Evolutionary conservation across 2,329 filamentous ascomycete genomes (phyloP), one percentile per base, ranked within the genome.

Genomic region (Ceratocystis cubensis): DNA sequence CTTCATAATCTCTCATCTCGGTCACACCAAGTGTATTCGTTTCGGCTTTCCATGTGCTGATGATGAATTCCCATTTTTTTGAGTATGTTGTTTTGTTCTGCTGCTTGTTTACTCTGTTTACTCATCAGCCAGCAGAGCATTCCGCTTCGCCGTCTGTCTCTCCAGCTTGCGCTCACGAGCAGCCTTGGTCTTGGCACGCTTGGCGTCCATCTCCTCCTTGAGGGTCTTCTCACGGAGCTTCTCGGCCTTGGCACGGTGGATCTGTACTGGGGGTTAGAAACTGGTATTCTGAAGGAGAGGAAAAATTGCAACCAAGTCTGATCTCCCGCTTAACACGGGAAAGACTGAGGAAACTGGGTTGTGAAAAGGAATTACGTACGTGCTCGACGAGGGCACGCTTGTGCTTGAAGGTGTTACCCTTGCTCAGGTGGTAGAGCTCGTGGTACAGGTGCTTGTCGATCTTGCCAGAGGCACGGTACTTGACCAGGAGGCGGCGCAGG

Each of bases 361-460:
- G 25, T 13, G 37, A 41, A 37, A 17, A 10, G 63, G 22, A 8
- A 45, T 64, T 66, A 91, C 94, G 78, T 95, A 99, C 94, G 85
- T 99, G 94, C 87, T 99, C 94, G 79, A 99, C 91, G 76, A 99
- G 88, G 77, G 92, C 94, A 82, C 94, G 89, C 92, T 97, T 99
- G 91, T 99, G 94, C 92, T 99, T 99, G 89, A 99, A 99, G 80
- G 94, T 93, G 88, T 99, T 99, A 95, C 94, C 95, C 92, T 99
- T 99, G 88, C 89, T 94, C 79, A 96, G 84, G 82, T 96, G 94
- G 87, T 99, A 99, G 74, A 99, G 91, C 84, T 97, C 92, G 87
- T 99, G 94, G 88, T 99, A 99, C 71, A 99, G 91, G 86, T 99
- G 94, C 88, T 99, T 99, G 85, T 99, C 94, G 80, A 99, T 99